Base-by-base conservation (phyloP, 2,329 filamentous ascomycete species). In the Amphichorda felina region DNA sequence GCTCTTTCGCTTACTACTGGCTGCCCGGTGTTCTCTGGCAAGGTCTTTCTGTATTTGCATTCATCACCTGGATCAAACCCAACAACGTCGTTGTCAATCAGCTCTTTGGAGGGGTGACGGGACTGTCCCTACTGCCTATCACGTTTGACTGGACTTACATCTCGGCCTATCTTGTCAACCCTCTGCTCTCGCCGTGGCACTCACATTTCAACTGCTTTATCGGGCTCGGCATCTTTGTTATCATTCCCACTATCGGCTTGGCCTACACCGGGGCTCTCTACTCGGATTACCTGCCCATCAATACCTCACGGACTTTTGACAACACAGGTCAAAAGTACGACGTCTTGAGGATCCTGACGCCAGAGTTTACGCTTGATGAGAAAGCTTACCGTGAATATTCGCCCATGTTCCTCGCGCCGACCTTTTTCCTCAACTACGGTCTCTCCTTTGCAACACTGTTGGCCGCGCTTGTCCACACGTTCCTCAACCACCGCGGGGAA, bases 91-190 rank as follows among this genome's bases (percentile, higher is more conserved):
- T 74, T 11, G 56, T 81, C 39, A 82, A 82, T 49, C 75, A 81
- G 48, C 48, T 82, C 6, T 81, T 81, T 39, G 77, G 77, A 4
- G 74, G 72, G 5, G 63, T 64, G 37, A 70, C 69, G 5, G 76
- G 77, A 1, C 55, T 81, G 4, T 74, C 70, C 1, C 55, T 82
- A 10, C 60, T 81, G 18, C 76, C 76, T 9, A 65, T 80, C 11
- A 79, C 75, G 0, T 74, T 82, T 38, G 77, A 82, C 53, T 82
- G 78, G 77, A 70, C 67, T 34, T 64, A 73, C 36, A 61, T 78
- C 39, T 64, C 68, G 2, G 72, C 67, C 9, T 79, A 69, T 45
- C 59, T 72, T 35, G 51, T 55, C 9, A 71, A 65, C n/a, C 75
- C 73, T 8, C 53, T 79, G 17, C 72, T 75, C 38, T 64, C 70